Percentiles rank a stretch among this genome's conserved stretches.
These are phyloP conservation scores for Phytophthora ramorum DNA, from an alignment of 352 stramenopile species.

Conservation along the genomic window DNA sequence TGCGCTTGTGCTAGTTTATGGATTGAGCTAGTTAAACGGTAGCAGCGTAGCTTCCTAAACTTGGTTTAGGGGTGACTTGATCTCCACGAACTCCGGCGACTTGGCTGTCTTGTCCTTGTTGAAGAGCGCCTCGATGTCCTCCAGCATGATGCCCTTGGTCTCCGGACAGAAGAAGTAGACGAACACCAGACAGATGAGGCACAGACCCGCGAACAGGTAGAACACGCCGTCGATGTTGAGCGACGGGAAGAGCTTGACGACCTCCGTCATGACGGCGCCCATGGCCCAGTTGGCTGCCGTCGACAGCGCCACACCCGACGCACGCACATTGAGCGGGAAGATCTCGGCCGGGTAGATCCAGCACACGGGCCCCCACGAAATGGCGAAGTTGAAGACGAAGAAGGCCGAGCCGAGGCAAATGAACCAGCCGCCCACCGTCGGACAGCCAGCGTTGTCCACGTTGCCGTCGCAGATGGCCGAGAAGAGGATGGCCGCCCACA, in stretches of 20 bases:
- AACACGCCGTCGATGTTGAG: too few species aligned
- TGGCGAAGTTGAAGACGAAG: too few species aligned
- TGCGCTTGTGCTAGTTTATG: too few species aligned
- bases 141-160: constrained; percentile 49
- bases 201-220: constrained; percentile 56
- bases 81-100: not conserved
- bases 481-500: not conserved
- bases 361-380: not conserved
- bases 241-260: too few species aligned
- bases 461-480: not conserved
- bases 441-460: not conserved
- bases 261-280: too few species aligned
- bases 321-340: too few species aligned
- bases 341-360: not conserved
- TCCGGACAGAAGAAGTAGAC: constrained; percentile 47
- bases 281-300: too few species aligned
- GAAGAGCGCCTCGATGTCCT: constrained; percentile 46
- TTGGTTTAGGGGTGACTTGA: not conserved
- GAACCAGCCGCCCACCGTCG: too few species aligned
- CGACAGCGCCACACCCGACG: too few species aligned
- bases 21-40: too few species aligned
- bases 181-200: constrained; percentile 41
- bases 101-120: not conserved
- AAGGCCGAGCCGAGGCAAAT: too few species aligned
- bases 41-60: too few species aligned